phyloP scores from a whole-genome alignment of 1,284 basidiomycete genomes.

The Moesziomyces antarcticus region DNA sequence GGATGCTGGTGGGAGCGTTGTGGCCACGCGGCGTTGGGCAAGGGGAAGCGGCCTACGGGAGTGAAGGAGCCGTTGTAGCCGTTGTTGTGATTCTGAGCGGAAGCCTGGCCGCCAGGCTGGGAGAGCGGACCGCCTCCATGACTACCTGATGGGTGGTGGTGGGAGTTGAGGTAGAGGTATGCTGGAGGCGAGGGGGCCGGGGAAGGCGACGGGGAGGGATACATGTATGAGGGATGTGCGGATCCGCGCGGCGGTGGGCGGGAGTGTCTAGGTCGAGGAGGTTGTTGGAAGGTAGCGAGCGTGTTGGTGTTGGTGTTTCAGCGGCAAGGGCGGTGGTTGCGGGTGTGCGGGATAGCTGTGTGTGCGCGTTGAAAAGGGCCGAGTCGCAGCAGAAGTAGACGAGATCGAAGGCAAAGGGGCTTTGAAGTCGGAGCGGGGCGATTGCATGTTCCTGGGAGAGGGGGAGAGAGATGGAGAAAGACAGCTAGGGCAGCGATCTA shows the following conservation, averaged over 20 bases:
- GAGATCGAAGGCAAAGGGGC: conserved; percentile 10
- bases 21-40: conserved; percentile 43
- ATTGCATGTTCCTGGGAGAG: conserved; percentile 35
- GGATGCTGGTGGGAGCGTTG: conserved; percentile 43
- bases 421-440: conserved; percentile 14
- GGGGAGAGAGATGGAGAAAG: too few relatives aligned
- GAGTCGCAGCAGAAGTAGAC: conserved; percentile 1
- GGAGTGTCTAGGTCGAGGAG: too few relatives aligned
- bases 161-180: conserved; percentile 57
- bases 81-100: conserved; percentile 24
- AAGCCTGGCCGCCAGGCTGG: conserved; percentile 30
- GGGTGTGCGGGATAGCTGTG: conserved; percentile 8
- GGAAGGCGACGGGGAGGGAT: conserved; percentile 59
- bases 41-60: conserved; percentile 47
- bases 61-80: conserved; percentile 45
- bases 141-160: conserved; percentile 48
- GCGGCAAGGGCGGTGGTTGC: too few relatives aligned
- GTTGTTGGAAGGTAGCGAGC: conserved; percentile 10
- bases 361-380: conserved; percentile 1
- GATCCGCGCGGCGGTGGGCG: conserved; percentile 11
- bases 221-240: conserved; percentile 51
- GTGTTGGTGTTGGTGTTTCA: conserved; percentile 1
- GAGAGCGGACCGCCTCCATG: conserved; percentile 47
- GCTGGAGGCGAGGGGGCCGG: conserved; percentile 63
- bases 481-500: too few relatives aligned